These are phyloP conservation scores for Tuber brumale DNA, from an alignment of 495 filamentous ascomycete genomes.

Conservation along the genomic window DNA sequence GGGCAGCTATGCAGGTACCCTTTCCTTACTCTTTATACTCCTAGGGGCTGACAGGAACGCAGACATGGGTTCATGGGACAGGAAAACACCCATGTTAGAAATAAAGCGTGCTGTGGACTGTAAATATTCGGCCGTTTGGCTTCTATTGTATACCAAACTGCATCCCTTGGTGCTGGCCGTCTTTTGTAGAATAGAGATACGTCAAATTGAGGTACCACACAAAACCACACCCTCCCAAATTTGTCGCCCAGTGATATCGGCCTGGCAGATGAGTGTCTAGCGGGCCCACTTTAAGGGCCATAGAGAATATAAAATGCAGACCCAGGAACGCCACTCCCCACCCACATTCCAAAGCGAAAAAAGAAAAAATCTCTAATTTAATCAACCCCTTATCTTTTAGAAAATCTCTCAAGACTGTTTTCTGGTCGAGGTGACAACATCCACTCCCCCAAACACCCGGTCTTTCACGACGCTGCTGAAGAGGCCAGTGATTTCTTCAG, in stretches of 20 bases:
- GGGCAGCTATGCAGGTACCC: conserved; percentile 52
- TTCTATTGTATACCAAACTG: neutral
- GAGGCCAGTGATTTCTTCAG: conserved; percentile 79
- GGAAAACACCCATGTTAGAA: neutral
- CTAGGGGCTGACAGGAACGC: neutral
- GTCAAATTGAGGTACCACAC: neutral
- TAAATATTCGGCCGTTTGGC: neutral
- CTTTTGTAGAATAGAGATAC: neutral
- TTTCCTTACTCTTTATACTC: neutral
- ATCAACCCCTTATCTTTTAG: neutral
- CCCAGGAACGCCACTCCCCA: neutral
- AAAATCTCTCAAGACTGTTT: neutral
- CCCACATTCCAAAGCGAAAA: neutral
- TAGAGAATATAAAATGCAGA: conserved; percentile 1
- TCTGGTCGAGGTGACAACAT: conserved; percentile 34
- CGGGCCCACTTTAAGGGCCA: neutral
- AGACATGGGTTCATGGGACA: neutral
- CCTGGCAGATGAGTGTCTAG: neutral
- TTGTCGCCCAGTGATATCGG: neutral
- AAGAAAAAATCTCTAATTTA: neutral
- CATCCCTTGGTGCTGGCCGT: neutral
- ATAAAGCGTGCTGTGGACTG: neutral
- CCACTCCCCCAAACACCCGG: conserved; percentile 69
- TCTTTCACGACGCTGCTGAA: conserved; percentile 78
- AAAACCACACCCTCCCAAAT: neutral